These are phyloP conservation scores for Lotmaria passim DNA, from an alignment of 208 protist genomes.

Conservation along the genomic window DNA sequence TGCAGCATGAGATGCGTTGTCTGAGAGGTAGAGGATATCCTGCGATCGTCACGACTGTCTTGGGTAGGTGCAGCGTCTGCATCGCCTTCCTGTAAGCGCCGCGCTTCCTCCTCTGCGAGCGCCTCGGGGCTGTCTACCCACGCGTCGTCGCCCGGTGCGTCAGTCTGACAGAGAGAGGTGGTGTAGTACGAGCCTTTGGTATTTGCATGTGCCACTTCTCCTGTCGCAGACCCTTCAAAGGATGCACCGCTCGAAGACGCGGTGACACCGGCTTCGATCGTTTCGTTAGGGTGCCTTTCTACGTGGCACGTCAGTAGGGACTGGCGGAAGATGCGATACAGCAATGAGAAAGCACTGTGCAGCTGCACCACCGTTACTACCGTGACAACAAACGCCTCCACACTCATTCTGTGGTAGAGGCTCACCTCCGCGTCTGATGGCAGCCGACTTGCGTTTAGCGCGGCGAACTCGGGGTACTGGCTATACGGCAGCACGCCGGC, in stretches of 20 bases:
- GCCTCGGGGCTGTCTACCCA: conserved; percentile 75
- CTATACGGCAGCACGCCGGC: conserved; percentile 16
- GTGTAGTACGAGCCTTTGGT: neutral
- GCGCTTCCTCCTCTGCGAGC: conserved; percentile 39
- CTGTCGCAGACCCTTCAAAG: too few relatives aligned
- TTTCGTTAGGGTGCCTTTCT: too few relatives aligned
- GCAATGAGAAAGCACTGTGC: neutral
- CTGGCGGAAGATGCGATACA: conserved; percentile 11
- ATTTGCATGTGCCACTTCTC: neutral
- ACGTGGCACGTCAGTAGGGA: too few relatives aligned
- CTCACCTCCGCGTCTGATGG: conserved; percentile 15
- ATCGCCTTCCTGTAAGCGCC: neutral
- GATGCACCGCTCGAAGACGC: too few relatives aligned
- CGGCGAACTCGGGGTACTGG: conserved; percentile 30
- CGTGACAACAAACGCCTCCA: conserved; percentile 24
- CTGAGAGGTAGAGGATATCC: neutral
- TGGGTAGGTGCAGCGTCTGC: neutral
- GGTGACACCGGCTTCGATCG: too few relatives aligned
- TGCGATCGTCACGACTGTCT: too few relatives aligned
- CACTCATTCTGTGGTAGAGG: conserved; percentile 11
- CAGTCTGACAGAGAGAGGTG: neutral
- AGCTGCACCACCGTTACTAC: conserved; percentile 13
- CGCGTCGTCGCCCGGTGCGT: conserved; percentile 55
- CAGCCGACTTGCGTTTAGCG: conserved; percentile 5
- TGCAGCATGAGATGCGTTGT: conserved; percentile 31